phyloP scores from a whole-genome alignment of 768 basidiomycete genomes.

The Russula sp. region DNA sequence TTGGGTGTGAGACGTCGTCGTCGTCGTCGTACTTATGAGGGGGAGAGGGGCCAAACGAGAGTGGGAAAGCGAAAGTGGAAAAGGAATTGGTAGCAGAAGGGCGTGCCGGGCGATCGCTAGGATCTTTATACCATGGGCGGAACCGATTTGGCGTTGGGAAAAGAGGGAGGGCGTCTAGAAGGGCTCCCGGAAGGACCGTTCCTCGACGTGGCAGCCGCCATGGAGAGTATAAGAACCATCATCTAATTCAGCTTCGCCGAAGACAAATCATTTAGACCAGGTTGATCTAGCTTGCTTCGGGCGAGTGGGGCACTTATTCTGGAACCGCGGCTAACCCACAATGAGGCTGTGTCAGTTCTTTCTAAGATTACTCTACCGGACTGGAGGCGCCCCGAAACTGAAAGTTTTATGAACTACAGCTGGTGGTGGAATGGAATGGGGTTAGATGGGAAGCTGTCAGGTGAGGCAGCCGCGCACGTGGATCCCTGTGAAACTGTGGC shows the following conservation, averaged over 20 bases:
- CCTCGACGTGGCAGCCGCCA: conserved; percentile 16
- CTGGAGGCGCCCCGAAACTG: neutral
- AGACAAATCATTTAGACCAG: conserved; percentile 13
- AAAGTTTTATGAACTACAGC: neutral
- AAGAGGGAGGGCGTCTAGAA: conserved; percentile 13
- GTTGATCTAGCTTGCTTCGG: conserved; percentile 23
- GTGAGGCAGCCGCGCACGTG: neutral
- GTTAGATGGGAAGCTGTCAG: conserved; percentile 6
- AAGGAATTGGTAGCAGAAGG: neutral
- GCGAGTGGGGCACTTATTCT: conserved; percentile 14
- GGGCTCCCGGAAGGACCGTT: conserved; percentile 6
- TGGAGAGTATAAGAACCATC: conserved; percentile 6
- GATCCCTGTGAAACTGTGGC: neutral
- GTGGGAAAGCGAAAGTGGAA: neutral
- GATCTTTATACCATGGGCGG: conserved; percentile 20
- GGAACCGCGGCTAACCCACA: conserved; percentile 11
- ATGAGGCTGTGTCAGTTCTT: neutral
- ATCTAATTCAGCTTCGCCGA: conserved; percentile 18
- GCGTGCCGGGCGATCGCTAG: neutral
- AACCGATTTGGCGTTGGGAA: neutral
- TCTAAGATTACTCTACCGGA: neutral
- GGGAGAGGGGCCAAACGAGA: neutral
- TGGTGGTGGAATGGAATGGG: conserved; percentile 7
- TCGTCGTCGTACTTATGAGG: neutral
- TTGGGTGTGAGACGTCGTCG: neutral